Evolutionary conservation across 2,329 filamentous ascomycete species (phyloP), one percentile per base, ranked within the genome.

Genomic region (Aspergillus sp.): DNA sequence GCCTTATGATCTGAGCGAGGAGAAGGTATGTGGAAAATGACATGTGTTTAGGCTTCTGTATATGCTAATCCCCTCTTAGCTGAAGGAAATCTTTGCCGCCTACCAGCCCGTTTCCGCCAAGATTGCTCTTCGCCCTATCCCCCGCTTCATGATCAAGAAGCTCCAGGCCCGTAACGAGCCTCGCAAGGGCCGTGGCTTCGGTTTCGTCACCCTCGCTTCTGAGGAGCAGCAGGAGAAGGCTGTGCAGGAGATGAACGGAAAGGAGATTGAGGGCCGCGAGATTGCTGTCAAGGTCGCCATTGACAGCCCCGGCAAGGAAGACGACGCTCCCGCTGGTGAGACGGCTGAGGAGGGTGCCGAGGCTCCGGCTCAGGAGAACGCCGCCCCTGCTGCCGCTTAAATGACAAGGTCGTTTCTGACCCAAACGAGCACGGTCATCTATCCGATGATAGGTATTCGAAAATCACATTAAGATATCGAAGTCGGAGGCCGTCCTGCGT

Each of bases 61-160:
- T 23, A 48, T 47, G 56, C 72, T 77, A 66, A 75, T 62, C 56
- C 19, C 23, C 49, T 8, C 64, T 70, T 63, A 98, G 95, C 91
- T 99, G 74, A 93, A 97, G 82, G 93, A 99, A 78, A 90, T 99
- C 72, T 99, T 99, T 81, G 84, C 86, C 72, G 90, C 87, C 63
- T 99, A 97, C 83, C 85, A 92, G 74, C 95, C 95, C 62, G 89
- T 89, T 68, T 96, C 92, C 65, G 93, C 95, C 78, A 99, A 98
- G 87, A 98, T 99, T 73, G 95, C 95, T 66, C 91, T 99, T 69
- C 93, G 95, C 71, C 95, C 95, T 52, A 99, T 99, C 68, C 95
- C 95, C 68, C 93, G 93, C 72, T 99, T 98, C 84, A 99, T 99
- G 95, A 95, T 99, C 81, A 97, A 97, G 89, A 99, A 99, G 86